Percentiles rank a stretch among this genome's conserved stretches.
phyloP scores from a whole-genome alignment of 257 asterid species.

The Lycium ferocissimum region DNA sequence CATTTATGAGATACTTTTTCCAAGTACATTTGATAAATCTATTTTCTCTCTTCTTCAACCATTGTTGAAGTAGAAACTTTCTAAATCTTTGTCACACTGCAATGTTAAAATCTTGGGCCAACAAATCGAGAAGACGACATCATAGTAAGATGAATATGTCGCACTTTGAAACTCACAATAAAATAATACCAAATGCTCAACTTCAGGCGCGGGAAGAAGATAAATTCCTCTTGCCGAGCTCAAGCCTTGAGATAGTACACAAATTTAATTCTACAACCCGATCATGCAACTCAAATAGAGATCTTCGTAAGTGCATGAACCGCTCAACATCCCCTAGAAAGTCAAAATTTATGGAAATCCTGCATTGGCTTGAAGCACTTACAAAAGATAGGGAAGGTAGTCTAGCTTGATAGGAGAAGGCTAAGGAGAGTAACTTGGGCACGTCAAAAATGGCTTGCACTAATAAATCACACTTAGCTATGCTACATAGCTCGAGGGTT shows the following conservation, averaged over 20 bases:
- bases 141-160: neutral
- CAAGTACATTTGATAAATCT: slow-evolving; percentile 8
- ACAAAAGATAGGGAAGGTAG: neutral
- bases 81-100: neutral
- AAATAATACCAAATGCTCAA: neutral
- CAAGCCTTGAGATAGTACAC: neutral
- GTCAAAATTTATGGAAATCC: neutral
- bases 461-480: neutral
- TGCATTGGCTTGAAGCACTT: neutral
- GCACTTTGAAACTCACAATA: neutral
- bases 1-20: neutral
- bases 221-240: neutral
- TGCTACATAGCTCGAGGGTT: neutral
- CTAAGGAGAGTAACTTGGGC: neutral
- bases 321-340: neutral
- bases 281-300: neutral
- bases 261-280: neutral
- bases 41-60: neutral
- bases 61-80: neutral
- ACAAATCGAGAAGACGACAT: neutral
- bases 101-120: neutral
- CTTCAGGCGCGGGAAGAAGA: neutral
- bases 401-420: neutral
- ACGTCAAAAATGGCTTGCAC: neutral
- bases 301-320: neutral